Evolutionary conservation across 1,284 basidiomycete genomes (phyloP).

Genomic region (Ustilago sp.): DNA sequence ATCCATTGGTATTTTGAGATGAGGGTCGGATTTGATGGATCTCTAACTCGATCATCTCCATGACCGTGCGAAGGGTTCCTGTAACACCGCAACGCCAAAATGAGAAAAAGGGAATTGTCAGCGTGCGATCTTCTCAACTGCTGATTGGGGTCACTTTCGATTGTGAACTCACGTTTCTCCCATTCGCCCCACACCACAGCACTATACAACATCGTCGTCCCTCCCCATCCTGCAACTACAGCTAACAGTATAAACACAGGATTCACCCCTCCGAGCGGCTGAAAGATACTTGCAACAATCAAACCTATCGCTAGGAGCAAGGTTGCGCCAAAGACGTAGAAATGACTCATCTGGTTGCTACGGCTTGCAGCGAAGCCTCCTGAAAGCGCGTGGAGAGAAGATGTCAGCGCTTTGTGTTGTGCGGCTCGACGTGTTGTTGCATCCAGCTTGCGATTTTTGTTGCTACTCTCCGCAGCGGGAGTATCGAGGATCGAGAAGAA

Average conservation of each 20-base stretch:
- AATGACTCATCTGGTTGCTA: slow-evolving; percentile 43
- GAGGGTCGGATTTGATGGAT: slow-evolving; percentile 25
- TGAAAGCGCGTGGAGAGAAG: slow-evolving; percentile 38
- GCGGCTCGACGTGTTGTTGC: neutral
- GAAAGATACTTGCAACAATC: slow-evolving; percentile 46
- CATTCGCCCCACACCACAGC: slow-evolving; percentile 66
- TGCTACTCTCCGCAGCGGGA: neutral
- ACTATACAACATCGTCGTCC: slow-evolving; percentile 65
- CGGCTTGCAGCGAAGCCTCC: slow-evolving; percentile 30
- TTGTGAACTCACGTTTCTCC: slow-evolving; percentile 61
- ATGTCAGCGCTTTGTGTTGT: slow-evolving; percentile 29
- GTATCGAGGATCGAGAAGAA: slow-evolving; percentile 72
- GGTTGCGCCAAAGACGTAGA: slow-evolving; percentile 38
- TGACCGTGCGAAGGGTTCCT: slow-evolving; percentile 50
- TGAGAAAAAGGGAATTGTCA: neutral
- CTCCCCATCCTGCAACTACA: slow-evolving; percentile 57
- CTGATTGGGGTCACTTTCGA: too few species aligned
- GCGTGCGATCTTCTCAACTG: neutral
- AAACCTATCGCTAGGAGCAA: slow-evolving; percentile 36
- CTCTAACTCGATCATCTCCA: slow-evolving; percentile 56
- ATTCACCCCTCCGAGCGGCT: slow-evolving; percentile 33
- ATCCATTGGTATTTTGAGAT: neutral
- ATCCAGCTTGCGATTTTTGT: neutral
- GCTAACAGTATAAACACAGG: slow-evolving; percentile 47
- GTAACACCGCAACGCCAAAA: neutral